Evolutionary conservation across 345 rosid species (phyloP).

Genomic region (Lagerstroemia speciosa): DNA sequence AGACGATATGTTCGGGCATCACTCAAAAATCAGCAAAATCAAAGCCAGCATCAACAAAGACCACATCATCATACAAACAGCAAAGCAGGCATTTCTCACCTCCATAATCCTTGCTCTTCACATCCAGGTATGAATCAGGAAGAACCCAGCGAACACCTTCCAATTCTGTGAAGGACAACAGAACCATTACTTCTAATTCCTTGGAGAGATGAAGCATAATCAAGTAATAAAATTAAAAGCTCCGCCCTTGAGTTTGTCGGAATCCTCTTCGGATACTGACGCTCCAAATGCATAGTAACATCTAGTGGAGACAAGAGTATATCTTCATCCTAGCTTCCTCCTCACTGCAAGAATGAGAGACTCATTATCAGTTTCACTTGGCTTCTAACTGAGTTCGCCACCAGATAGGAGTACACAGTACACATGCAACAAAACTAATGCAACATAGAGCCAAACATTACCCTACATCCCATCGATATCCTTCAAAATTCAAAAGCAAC

Average conservation of each 20-base stretch:
- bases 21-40: neutral
- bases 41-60: neutral
- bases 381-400: neutral
- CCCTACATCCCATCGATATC: too few species aligned
- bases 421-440: neutral
- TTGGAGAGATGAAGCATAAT: neutral
- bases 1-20: too few species aligned
- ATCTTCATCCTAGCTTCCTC: conserved; percentile 80
- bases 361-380: neutral
- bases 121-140: conserved; percentile 92
- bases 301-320: too few species aligned
- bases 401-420: neutral
- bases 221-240: neutral
- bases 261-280: conserved; percentile 55
- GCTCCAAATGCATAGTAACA: conserved; percentile 83
- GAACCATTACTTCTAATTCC: neutral
- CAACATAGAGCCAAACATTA: neutral
- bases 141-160: conserved; percentile 91
- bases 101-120: conserved; percentile 85
- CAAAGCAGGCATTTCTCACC: conserved; percentile 31
- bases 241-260: conserved; percentile 66
- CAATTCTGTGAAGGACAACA: conserved; percentile 36
- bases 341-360: conserved; percentile 31
- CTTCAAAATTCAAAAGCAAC: too few species aligned
- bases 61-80: neutral